phyloP scores from a whole-genome alignment of 495 filamentous ascomycete genomes.

The Achaetomiella virescens region DNA sequence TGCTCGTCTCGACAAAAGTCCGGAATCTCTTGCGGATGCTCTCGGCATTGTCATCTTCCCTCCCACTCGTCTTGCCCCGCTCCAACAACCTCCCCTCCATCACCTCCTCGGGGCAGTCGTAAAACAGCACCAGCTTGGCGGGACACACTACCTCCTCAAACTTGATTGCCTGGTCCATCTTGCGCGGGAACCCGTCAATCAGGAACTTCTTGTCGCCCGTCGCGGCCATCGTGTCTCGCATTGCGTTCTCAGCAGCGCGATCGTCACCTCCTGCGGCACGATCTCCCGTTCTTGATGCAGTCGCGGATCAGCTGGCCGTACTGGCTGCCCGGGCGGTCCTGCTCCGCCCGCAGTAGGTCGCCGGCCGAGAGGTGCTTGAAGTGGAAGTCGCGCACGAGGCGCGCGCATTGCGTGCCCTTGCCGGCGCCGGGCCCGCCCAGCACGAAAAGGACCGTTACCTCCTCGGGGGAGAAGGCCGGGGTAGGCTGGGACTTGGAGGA shows the following conservation, averaged over 20 bases:
- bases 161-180: constrained; percentile 91
- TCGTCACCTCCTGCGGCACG: constrained; percentile 98
- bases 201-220: constrained; percentile 55
- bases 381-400: constrained; percentile 80
- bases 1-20: constrained; percentile 88
- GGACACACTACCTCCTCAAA: constrained; percentile 87
- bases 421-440: constrained; percentile 74
- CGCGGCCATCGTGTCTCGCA: constrained; percentile 55
- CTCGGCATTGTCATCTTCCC: constrained; percentile 89
- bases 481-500: constrained; percentile 32
- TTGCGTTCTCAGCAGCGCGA: constrained; percentile 89
- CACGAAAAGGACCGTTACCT: constrained; percentile 84
- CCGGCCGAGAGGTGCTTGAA: constrained; percentile 92
- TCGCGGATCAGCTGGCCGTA: constrained; percentile 85
- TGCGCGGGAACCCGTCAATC: constrained; percentile 91
- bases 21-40: constrained; percentile 93
- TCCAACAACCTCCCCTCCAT: constrained; percentile 80
- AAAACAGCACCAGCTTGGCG: constrained; percentile 78
- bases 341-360: constrained; percentile 89
- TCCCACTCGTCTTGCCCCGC: constrained; percentile 83
- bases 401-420: constrained; percentile 82
- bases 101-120: constrained; percentile 80
- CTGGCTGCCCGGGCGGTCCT: constrained; percentile 73
- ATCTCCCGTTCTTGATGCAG: constrained; percentile 90
- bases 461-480: constrained; percentile 71